Conservation (phyloP, 1,139 yeast species). For the Blastobotrys niveus region DNA sequence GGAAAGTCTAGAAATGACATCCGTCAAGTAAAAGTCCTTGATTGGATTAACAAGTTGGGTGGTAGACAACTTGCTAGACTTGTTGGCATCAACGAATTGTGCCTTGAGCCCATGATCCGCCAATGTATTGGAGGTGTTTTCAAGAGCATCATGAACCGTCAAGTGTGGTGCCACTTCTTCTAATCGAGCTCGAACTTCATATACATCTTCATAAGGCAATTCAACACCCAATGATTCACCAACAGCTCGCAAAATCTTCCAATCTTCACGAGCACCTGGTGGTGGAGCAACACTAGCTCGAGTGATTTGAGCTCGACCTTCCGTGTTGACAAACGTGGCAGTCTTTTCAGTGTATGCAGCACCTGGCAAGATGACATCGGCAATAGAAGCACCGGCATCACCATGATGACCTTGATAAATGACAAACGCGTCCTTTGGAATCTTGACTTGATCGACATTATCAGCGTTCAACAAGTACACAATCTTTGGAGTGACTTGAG, state of each 20-base stretch:
- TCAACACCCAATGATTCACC: slow-evolving; percentile 69
- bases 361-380: slow-evolving; percentile 84
- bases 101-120: slow-evolving; percentile 55
- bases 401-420: slow-evolving; percentile 93
- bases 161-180: slow-evolving; percentile 79
- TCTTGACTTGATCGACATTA: slow-evolving; percentile 61
- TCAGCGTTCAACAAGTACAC: slow-evolving; percentile 82
- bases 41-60: slow-evolving; percentile 56
- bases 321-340: slow-evolving; percentile 86
- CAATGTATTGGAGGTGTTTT: slow-evolving; percentile 46
- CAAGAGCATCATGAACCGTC: slow-evolving; percentile 68
- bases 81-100: slow-evolving; percentile 38
- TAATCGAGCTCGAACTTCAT: slow-evolving; percentile 64
- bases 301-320: slow-evolving; percentile 81
- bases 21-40: slow-evolving; percentile 81
- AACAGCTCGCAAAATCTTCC: slow-evolving; percentile 82
- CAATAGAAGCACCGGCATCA: slow-evolving; percentile 81
- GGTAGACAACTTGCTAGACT: slow-evolving; percentile 42
- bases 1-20: slow-evolving; percentile 79
- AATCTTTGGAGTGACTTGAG: slow-evolving; percentile 60
- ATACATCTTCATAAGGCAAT: slow-evolving; percentile 72
- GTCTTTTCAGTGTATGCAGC: slow-evolving; percentile 86
- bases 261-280: slow-evolving; percentile 87
- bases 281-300: slow-evolving; percentile 91
- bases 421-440: slow-evolving; percentile 82